A percentile compares a stretch with the other conserved stretches of the same genome.
Evolutionary conservation across 257 asterid genomes (phyloP).

Genomic region (Solanum gandarillasii): DNA sequence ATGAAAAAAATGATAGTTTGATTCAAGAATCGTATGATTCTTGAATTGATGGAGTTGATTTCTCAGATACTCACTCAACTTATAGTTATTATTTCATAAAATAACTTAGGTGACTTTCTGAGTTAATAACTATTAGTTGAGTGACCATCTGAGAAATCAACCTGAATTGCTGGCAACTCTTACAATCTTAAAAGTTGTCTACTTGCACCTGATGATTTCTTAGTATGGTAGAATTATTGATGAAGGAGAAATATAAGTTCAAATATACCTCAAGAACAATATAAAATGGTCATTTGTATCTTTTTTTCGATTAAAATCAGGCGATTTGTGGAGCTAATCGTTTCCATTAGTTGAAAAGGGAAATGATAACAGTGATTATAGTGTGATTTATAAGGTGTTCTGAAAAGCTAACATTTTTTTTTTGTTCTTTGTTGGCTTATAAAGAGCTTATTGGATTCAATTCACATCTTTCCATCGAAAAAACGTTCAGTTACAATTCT

Average conservation of each 20-base stretch:
- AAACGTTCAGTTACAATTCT: slow-evolving; percentile 42
- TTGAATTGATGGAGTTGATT: neutral
- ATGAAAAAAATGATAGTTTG: neutral
- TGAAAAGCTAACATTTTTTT: neutral
- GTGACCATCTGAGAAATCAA: neutral
- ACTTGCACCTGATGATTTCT: neutral
- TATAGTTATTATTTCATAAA: neutral
- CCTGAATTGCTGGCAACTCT: neutral
- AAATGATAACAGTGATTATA: too few species aligned
- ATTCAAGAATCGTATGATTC: neutral
- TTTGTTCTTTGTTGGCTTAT: neutral
- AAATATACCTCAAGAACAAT: neutral
- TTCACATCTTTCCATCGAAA: slow-evolving; percentile 31
- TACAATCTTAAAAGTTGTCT: neutral
- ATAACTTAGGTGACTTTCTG: neutral
- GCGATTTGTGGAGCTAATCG: neutral
- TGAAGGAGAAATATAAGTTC: neutral
- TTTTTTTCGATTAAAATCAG: neutral
- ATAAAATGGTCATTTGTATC: neutral
- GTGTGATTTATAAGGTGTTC: neutral
- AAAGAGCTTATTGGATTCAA: slow-evolving; percentile 7
- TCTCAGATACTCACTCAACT: neutral
- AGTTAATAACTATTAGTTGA: neutral
- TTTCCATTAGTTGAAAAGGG: neutral
- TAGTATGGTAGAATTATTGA: neutral